These are phyloP conservation scores for Aspergillus sp. DNA, from an alignment of 2,329 filamentous ascomycete genomes.

Conservation along the genomic window DNA sequence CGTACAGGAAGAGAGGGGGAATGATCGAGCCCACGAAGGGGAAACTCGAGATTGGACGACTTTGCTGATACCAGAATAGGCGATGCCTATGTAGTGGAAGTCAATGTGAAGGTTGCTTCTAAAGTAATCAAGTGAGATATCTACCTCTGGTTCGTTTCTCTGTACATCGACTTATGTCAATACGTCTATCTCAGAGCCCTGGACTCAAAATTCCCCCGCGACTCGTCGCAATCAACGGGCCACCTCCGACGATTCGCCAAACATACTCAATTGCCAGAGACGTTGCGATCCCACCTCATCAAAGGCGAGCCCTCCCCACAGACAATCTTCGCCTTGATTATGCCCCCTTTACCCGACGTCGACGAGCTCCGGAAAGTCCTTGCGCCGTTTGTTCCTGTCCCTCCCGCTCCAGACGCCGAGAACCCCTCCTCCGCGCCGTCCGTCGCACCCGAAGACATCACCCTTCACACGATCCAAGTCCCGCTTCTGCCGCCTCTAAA, in stretches of 20 bases:
- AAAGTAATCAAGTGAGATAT: conserved; percentile 43
- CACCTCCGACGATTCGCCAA: conserved; percentile 45
- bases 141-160: background rate
- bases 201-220: conserved; percentile 36
- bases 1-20: conserved; percentile 3
- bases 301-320: conserved; percentile 22
- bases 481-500: conserved; percentile 43
- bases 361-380: conserved; percentile 36
- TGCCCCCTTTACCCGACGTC: conserved; percentile 40
- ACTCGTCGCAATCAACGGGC: conserved; percentile 30
- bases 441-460: conserved; percentile 17
- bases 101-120: conserved; percentile 45
- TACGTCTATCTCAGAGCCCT: conserved; percentile 32
- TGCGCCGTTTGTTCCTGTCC: conserved; percentile 33
- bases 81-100: conserved; percentile 45
- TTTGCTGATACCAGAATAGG: conserved; percentile 26
- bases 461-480: conserved; percentile 35
- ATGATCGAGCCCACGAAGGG: background rate
- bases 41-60: background rate
- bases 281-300: conserved; percentile 23
- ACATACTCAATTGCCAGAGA: conserved; percentile 33
- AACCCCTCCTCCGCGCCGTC: conserved; percentile 4
- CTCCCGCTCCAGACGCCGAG: conserved; percentile 4
- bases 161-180: background rate
- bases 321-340: conserved; percentile 43